Evolutionary conservation across 805 yeast genomes (phyloP), one percentile per base, ranked within the genome.

Genomic region (Yarrowia sp.): DNA sequence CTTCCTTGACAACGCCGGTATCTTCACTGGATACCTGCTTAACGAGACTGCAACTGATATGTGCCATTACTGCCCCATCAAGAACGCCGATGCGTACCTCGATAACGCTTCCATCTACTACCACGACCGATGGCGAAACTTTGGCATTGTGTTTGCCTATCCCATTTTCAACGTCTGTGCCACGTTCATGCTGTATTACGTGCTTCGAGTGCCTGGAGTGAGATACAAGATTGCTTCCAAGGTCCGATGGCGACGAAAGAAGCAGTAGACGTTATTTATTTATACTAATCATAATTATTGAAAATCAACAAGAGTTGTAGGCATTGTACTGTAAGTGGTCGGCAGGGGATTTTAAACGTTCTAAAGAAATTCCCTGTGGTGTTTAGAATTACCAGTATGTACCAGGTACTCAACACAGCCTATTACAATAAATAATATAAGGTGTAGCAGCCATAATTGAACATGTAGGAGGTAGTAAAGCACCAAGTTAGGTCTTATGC

Each of bases 21-120:
- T 43, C 35, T 43, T 39, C 42, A 28, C 38, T 13, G 91, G 90
- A 45, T 80, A 82, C 67, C 70, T 84, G 57, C 65, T 71, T 13
- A 78, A 81, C 61, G 71, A 4, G 66, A 68, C 50, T 79, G 22
- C 86, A 8, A 83, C 89, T n/a, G 70, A 76, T 0, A 66, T 71
- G 13, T 90, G 96, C 77, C 68, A 75, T 9, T 88, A 77, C 77
- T 90, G 97, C 76, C 76, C 84, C 41, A 78, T 83, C 70, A 69
- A 76, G 13, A 69, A 74, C 17, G 89, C 93, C 31, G 85, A 90
- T 73, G 80, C 77, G 5, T 91, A 79, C 74, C 83, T 91, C 75
- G 75, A 68, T 0, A 67, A 73, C 0, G 68, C 79, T 18, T 69
- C 69, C 13, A 70, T 77, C n/a, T 51, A 68, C n/a, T 75, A 73